Conservation (phyloP, 2,329 filamentous ascomycete genomes). For the Xylaria sp. region DNA sequence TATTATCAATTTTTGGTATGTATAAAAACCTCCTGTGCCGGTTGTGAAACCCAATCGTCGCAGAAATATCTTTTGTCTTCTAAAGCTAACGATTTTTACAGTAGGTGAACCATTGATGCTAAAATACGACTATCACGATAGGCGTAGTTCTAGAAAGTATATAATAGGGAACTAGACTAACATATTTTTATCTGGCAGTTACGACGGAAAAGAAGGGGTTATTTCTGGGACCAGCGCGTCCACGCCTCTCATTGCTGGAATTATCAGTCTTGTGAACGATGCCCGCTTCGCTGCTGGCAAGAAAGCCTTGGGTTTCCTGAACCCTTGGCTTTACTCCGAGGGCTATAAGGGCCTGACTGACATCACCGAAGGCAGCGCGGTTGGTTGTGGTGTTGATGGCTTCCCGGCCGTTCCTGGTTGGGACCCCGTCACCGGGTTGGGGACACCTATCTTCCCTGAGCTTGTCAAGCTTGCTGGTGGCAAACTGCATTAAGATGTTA, state of each 20-base stretch:
- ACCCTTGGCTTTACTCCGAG: slow-evolving; percentile 50
- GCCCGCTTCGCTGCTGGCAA: slow-evolving; percentile 59
- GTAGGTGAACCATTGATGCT: no score
- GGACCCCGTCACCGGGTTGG: slow-evolving; percentile 44
- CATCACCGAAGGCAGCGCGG: slow-evolving; percentile 46
- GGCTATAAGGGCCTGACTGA: slow-evolving; percentile 47
- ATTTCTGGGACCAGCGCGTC: slow-evolving; percentile 61
- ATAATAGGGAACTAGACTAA: no score
- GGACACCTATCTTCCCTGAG: slow-evolving; percentile 41
- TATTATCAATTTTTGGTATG: slow-evolving; percentile 43
- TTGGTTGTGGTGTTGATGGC: slow-evolving; percentile 44
- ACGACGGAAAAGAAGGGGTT: slow-evolving; percentile 41
- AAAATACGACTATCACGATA: no score
- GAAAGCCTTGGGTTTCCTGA: slow-evolving; percentile 49
- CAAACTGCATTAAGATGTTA: slow-evolving; percentile 23
- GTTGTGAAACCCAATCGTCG: no score
- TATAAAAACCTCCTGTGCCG: no score
- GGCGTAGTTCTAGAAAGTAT: no score
- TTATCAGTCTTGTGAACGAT: slow-evolving; percentile 68
- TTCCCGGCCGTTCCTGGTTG: slow-evolving; percentile 42
- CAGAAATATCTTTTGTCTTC: no score
- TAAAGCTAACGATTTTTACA: no score
- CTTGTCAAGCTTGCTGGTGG: slow-evolving; percentile 36
- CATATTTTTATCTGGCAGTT: no score
- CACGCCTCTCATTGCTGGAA: slow-evolving; percentile 59